These are phyloP conservation scores for Aspergillus aculeatus DNA, from an alignment of 2,329 filamentous ascomycete species.

Conservation along the genomic window DNA sequence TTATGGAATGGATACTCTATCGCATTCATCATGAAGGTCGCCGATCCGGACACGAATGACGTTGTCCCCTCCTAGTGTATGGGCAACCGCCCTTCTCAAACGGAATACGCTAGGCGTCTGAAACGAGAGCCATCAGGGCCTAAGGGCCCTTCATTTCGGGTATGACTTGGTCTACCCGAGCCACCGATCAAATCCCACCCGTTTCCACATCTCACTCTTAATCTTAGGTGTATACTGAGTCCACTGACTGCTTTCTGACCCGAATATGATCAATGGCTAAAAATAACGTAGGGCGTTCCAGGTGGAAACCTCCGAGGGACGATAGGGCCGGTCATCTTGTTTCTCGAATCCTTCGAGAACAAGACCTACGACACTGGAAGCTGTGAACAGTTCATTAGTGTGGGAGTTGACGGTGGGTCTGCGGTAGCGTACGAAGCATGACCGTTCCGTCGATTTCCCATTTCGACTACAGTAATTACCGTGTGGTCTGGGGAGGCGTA, in stretches of 20 bases:
- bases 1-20: neutral
- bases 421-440: neutral
- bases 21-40: neutral
- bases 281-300: slow-evolving; percentile 20
- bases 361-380: slow-evolving; percentile 4
- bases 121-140: neutral
- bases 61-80: neutral
- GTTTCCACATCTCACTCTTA: neutral
- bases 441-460: slow-evolving; percentile 1
- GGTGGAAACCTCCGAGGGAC: slow-evolving; percentile 11
- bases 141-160: neutral
- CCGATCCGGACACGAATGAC: neutral
- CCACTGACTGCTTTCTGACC: slow-evolving; percentile 4
- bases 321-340: slow-evolving; percentile 15
- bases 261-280: slow-evolving; percentile 25
- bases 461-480: neutral
- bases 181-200: neutral
- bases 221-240: slow-evolving; percentile 7
- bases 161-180: neutral
- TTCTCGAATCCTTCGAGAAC: slow-evolving; percentile 34
- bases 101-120: neutral
- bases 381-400: neutral
- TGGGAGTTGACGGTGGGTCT: slow-evolving; percentile 1
- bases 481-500: neutral
- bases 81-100: neutral